Evolutionary conservation across 805 yeast genomes (phyloP), one percentile per base, ranked within the genome.

Genomic region (Metschnikowia dekortorum): DNA sequence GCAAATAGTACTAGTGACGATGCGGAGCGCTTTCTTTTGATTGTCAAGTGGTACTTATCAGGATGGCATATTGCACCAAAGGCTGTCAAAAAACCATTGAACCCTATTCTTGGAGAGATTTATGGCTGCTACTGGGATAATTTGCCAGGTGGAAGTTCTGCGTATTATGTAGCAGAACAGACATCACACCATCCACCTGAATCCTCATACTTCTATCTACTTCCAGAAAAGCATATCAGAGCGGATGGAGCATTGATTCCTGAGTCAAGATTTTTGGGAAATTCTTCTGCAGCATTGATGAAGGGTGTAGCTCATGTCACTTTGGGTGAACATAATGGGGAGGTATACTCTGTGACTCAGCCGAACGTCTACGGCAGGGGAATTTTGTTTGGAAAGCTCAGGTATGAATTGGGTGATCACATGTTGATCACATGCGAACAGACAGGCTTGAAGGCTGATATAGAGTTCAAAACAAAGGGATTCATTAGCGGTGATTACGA

Each of bases 111-210:
- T 28, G 97, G 98, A 31, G 99, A 94, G 65, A 79, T 85, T 57
- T 94, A 89, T 67, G 80, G 89, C 18, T 85, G 96, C 62, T 91
- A 86, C 65, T 94, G 99, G 99, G 94, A 90, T 60, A 70, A 89
- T 42, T 83, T 91, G 9, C 81, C 86, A 46, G 79, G 75, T 31
- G 81, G 78, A 31, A 65, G 77, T 4, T 78, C 78, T 46, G 96
- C 97, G 0, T 92, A 80, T 65, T 94, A 92, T 66, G 69, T 92
- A 18, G 77, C 97, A 1, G 99, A 94, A 67, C 99, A 94, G 67
- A 91, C 97, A 0, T 87, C 96, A 32, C 99, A 94, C 63, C 99
- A 94, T 65, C 98, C 99, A n/a, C 99, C 99, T 11, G 87, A 94
- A 65, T 89, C 97, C 0, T 85, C 96, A 0, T 94, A 92, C 68